Evolutionary conservation across 768 basidiomycete genomes (phyloP).

Genomic region (Ramaria rubella): DNA sequence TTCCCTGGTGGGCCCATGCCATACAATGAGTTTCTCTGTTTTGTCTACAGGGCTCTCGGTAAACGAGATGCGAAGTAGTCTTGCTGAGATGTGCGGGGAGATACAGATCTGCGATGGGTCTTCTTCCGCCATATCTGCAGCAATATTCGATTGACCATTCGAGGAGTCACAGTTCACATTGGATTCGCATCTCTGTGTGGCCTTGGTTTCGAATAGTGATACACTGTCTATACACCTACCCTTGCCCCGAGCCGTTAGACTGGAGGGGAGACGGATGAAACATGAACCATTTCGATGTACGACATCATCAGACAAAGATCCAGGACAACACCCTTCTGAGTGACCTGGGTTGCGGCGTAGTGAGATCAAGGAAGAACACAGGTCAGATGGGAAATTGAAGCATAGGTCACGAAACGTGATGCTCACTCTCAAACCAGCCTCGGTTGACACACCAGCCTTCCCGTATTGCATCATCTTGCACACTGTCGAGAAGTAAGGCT

Average conservation of each 20-base stretch:
- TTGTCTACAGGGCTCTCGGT: constrained; percentile 15
- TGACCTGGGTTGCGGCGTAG: background rate
- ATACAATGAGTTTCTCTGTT: constrained; percentile 47
- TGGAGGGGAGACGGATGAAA: background rate
- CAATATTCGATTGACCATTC: background rate
- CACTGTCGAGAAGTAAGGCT: constrained; percentile 30
- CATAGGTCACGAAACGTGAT: background rate
- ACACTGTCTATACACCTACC: constrained; percentile 55
- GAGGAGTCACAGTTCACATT: background rate
- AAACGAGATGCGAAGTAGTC: constrained; percentile 52
- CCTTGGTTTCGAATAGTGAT: constrained; percentile 37
- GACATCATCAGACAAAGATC: background rate
- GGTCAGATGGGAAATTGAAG: background rate
- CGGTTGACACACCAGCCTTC: constrained; percentile 58
- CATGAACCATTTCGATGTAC: constrained; percentile 8
- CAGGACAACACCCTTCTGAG: constrained; percentile 2
- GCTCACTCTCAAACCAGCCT: constrained; percentile 26
- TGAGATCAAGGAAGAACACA: background rate
- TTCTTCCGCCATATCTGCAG: constrained; percentile 29
- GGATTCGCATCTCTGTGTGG: constrained; percentile 34
- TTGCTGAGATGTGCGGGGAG: constrained; percentile 40
- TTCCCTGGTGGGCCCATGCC: constrained; percentile 65
- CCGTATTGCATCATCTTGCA: background rate
- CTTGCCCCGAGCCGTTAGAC: constrained; percentile 21
- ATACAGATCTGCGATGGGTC: constrained; percentile 42